Evolutionary conservation across 108 stramenopile genomes (phyloP).

Genomic region (Cylindrotheca closterium): DNA sequence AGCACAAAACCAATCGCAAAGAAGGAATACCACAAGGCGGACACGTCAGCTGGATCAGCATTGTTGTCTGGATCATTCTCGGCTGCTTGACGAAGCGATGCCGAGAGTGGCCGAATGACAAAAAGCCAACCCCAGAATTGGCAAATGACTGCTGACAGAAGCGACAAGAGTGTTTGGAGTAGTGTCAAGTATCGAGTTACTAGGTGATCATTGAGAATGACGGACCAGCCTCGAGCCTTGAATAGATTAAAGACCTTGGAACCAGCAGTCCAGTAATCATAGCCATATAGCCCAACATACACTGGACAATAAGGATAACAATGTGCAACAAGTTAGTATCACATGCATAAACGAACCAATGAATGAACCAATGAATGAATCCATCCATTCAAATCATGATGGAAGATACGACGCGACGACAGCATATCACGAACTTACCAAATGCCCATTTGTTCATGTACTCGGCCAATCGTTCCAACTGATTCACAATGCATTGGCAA

Average conservation of each 20-base stretch:
- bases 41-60: constrained; percentile 2
- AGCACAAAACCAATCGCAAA: constrained; percentile 23
- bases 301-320: constrained; percentile 5
- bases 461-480: constrained; percentile 43
- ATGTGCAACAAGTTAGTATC: too few species aligned
- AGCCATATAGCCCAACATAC: constrained; percentile 81
- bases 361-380: too few species aligned
- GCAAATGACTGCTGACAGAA: constrained; percentile 48
- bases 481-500: constrained; percentile 45
- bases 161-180: constrained; percentile 55
- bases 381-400: too few species aligned
- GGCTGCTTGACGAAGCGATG: background rate
- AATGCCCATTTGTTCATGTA: constrained; percentile 74
- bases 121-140: constrained; percentile 17
- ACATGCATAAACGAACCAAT: too few species aligned
- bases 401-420: too few species aligned
- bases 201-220: constrained; percentile 65
- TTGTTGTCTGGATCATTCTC: background rate
- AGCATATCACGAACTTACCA: constrained; percentile 33
- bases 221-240: constrained; percentile 56
- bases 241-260: constrained; percentile 57
- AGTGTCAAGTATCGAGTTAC: constrained; percentile 34
- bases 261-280: constrained; percentile 68
- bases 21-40: background rate
- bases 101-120: background rate